Conservation (phyloP, 1,284 basidiomycete genomes). For the Papiliotrema flavescens region DNA sequence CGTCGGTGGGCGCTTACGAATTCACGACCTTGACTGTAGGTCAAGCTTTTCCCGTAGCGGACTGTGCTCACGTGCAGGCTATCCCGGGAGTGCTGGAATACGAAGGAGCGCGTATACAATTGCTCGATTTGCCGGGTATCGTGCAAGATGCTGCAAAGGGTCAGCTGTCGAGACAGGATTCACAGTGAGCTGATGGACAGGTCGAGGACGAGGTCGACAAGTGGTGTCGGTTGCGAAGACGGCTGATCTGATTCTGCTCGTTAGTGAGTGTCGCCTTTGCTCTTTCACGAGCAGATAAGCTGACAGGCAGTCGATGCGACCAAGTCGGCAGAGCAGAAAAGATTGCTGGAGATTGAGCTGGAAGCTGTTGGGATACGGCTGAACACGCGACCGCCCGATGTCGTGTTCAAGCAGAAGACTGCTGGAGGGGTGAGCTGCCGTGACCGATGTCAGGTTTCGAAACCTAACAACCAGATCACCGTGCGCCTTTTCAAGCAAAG, state of each 20-base stretch:
- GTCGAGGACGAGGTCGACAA: slow-evolving; percentile 89
- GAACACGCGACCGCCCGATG: slow-evolving; percentile 84
- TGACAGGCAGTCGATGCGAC: slow-evolving; percentile 73
- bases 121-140: slow-evolving; percentile 95
- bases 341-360: slow-evolving; percentile 82
- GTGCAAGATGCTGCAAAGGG: slow-evolving; percentile 93
- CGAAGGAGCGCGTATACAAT: slow-evolving; percentile 85
- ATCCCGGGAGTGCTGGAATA: slow-evolving; percentile 94
- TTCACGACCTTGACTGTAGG: slow-evolving; percentile 84
- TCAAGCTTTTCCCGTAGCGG: background rate
- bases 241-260: slow-evolving; percentile 89
- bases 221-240: slow-evolving; percentile 93
- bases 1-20: slow-evolving; percentile 88
- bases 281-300: background rate
- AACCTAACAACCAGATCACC: slow-evolving; percentile 52
- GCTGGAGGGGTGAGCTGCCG: slow-evolving; percentile 74
- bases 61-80: slow-evolving; percentile 55
- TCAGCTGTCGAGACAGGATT: slow-evolving; percentile 13
- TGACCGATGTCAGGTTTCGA: no score
- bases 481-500: slow-evolving; percentile 37
- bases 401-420: slow-evolving; percentile 65
- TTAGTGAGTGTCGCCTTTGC: slow-evolving; percentile 64
- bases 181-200: slow-evolving; percentile 41
- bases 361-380: slow-evolving; percentile 95
- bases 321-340: slow-evolving; percentile 88